Evolutionary conservation across 2,329 filamentous ascomycete genomes (phyloP), one percentile per base, ranked within the genome.

Genomic region (Didymella glomerata): DNA sequence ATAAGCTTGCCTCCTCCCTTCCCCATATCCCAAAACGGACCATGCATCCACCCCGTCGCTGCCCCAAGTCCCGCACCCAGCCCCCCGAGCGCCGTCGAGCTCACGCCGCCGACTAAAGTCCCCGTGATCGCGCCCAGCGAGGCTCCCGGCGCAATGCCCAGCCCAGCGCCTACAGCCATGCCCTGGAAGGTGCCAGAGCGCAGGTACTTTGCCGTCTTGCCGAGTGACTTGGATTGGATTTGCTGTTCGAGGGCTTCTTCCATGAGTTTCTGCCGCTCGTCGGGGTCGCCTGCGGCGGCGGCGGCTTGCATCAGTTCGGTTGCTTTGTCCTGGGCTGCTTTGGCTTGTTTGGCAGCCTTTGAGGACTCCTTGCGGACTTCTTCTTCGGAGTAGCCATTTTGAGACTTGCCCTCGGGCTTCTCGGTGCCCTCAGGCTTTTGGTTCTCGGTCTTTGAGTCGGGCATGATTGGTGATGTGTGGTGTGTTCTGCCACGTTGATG

Each of bases 171-270:
- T 22, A 66, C 60, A 8, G 66, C 65, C 63, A 67, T 63, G n/a
- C 67, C 67, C 22, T 69, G 67, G 25, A 68, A 69, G 0, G 67
- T 56, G 3, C 67, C 67, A 11, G 67, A 69, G 24, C 64, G 66
- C 18, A 68, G 54, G 52, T 69, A 69, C 16, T 64, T 67, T 50
- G 67, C 67, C n/a, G 67, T 68, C 40, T 69, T 69, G 13, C 67
- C 67, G 13, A 69, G 63, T 1, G 67, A 68, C 41, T 68, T 65
- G 4, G 67, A 67, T 51, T 68, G 64, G 6, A 69, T 62, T 28
- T 68, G 63, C 20, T 61, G 57, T 18, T 69, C 61, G 16, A 66
- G 60, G 14, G 67, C 66, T 57, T 67, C 44, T 55, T 66, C 64
- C 50, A 68, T 66, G n/a, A 69, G 30, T 40, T 54, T 68, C 45